Conservation (phyloP, 2,329 filamentous ascomycete species). For the Verticillium dahliae region DNA sequence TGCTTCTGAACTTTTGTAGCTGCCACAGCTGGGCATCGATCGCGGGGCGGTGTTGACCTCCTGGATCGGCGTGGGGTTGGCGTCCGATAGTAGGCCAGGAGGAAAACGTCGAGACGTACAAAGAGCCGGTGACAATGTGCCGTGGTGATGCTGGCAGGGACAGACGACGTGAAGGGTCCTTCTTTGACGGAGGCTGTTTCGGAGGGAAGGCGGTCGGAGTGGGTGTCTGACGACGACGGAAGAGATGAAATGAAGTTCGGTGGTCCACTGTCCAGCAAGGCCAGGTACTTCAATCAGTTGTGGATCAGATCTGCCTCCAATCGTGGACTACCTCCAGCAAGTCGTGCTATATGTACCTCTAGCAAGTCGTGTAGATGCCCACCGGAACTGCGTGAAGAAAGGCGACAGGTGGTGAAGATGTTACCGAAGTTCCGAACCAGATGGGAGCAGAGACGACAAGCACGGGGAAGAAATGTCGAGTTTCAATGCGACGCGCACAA, state of each 20-base stretch:
- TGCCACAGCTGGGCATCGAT: background rate
- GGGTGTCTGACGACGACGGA: background rate
- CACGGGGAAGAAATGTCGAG: background rate
- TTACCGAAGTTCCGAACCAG: background rate
- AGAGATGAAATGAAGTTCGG: background rate
- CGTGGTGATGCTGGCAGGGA: background rate
- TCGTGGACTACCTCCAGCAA: background rate
- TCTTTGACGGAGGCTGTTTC: background rate
- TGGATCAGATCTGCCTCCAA: background rate
- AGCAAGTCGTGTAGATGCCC: background rate
- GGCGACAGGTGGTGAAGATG: background rate
- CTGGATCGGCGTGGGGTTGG: background rate
- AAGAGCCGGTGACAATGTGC: background rate
- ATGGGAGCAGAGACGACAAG: no score
- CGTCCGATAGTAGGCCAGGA: background rate
- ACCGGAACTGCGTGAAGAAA: background rate
- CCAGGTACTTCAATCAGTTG: background rate
- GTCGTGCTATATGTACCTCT: background rate
- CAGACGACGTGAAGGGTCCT: background rate
- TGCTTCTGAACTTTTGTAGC: background rate
- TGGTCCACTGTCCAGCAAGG: background rate
- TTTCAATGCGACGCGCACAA: background rate
- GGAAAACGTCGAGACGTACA: background rate
- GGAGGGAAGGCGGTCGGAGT: background rate
- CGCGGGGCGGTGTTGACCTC: background rate